Evolutionary conservation across 139 green algal species (phyloP).

Genomic region (Pseudopediastrum boryanum): DNA sequence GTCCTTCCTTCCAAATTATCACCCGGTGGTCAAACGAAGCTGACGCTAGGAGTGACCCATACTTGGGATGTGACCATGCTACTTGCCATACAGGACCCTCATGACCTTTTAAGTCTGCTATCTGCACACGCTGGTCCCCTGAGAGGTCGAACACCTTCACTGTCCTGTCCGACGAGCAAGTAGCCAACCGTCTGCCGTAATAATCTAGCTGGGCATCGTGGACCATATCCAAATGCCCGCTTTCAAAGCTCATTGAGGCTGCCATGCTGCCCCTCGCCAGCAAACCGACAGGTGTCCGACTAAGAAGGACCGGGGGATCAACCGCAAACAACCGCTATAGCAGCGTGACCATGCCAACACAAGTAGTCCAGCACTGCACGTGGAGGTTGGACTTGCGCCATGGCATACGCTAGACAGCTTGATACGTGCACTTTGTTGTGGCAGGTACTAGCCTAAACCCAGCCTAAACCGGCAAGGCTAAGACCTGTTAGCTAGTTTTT

Average conservation of each 20-base stretch:
- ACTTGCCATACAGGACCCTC: conserved; percentile 92
- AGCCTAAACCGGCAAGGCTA: no score
- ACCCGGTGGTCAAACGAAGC: conserved; percentile 93
- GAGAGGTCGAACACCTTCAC: conserved; percentile 90
- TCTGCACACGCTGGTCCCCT: conserved; percentile 57
- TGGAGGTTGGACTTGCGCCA: no score
- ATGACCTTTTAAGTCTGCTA: conserved; percentile 88
- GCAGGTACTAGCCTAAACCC: no score
- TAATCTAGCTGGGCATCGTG: conserved; percentile 97
- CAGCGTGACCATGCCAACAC: no score
- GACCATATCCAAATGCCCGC: conserved; percentile 85
- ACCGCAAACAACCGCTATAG: conserved; percentile 4
- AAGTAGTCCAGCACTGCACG: no score
- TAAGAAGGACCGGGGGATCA: background rate
- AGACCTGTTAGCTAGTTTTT: no score
- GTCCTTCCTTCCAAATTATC: conserved; percentile 92
- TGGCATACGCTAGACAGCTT: no score
- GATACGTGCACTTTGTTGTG: no score
- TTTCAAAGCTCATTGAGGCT: conserved; percentile 69
- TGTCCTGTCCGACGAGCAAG: conserved; percentile 87
- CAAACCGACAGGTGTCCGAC: background rate
- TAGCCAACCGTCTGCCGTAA: conserved; percentile 94
- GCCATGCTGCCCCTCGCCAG: background rate
- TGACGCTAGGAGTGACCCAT: conserved; percentile 90
- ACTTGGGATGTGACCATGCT: conserved; percentile 95